Evolutionary conservation across 441 rosid genomes (phyloP).

Genomic region (Syzygium syzygioides): DNA sequence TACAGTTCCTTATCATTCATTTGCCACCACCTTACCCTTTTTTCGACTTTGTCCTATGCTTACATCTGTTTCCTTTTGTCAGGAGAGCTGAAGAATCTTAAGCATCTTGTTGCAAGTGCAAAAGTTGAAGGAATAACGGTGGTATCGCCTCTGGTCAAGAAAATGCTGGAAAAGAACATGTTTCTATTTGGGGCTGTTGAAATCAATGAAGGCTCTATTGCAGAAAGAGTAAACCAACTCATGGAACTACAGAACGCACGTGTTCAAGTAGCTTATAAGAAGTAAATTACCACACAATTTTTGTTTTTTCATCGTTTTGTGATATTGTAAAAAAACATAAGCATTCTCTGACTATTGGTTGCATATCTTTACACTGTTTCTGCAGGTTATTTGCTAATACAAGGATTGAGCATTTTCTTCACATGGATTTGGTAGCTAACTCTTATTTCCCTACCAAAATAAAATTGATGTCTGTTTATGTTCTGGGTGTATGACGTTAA

Average conservation of each 20-base stretch:
- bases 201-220: constrained; percentile 33
- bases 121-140: constrained; percentile 35
- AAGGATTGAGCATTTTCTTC: constrained; percentile 48
- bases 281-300: constrained; percentile 23
- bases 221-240: constrained; percentile 38
- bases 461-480: background rate
- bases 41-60: background rate
- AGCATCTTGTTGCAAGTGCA: constrained; percentile 50
- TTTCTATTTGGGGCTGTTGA: constrained; percentile 74
- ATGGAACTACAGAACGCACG: constrained; percentile 50
- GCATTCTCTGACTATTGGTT: background rate
- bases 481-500: background rate
- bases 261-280: constrained; percentile 48
- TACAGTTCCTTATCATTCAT: background rate
- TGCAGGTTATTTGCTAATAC: constrained; percentile 49
- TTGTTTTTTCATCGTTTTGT: background rate
- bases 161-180: constrained; percentile 53
- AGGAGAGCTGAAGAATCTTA: constrained; percentile 76
- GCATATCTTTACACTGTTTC: constrained; percentile 6
- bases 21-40: background rate
- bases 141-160: constrained; percentile 47
- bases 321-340: background rate
- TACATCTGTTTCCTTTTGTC: constrained; percentile 4
- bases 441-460: background rate
- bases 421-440: constrained; percentile 58